phyloP scores from a whole-genome alignment of 495 filamentous ascomycete species.

The Trichoderma reesei region DNA sequence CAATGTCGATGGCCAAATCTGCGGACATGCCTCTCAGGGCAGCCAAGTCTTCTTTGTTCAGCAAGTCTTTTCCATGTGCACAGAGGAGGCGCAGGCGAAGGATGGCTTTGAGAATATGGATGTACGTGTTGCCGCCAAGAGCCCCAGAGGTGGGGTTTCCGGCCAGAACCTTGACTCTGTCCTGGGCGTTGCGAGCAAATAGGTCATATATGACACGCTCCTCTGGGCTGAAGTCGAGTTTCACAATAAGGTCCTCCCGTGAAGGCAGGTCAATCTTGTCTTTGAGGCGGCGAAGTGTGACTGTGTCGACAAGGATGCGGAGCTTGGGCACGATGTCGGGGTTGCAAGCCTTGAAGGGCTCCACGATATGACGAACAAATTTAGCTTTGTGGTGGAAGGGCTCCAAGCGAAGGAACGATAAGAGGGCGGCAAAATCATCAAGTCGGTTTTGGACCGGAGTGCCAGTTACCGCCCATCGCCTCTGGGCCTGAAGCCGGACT shows the following conservation, averaged over 20 bases:
- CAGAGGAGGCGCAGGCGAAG: slow-evolving; percentile 82
- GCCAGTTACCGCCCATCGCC: slow-evolving; percentile 92
- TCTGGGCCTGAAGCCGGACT: slow-evolving; percentile 68
- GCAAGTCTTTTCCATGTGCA: slow-evolving; percentile 81
- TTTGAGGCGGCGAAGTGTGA: slow-evolving; percentile 87
- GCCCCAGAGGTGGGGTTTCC: slow-evolving; percentile 39
- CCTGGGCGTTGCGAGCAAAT: slow-evolving; percentile 43
- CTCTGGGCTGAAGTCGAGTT: slow-evolving; percentile 43
- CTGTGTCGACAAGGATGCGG: slow-evolving; percentile 82
- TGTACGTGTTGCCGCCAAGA: slow-evolving; percentile 73
- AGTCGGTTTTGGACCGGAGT: slow-evolving; percentile 87
- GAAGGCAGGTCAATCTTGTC: slow-evolving; percentile 76
- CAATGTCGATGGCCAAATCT: slow-evolving; percentile 77
- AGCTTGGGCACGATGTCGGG: slow-evolving; percentile 74
- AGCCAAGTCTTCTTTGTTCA: slow-evolving; percentile 71
- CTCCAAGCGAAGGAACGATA: slow-evolving; percentile 75
- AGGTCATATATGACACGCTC: slow-evolving; percentile 47
- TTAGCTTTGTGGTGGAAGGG: slow-evolving; percentile 72
- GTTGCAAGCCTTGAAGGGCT: slow-evolving; percentile 72
- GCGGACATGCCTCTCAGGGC: slow-evolving; percentile 66
- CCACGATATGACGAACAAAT: slow-evolving; percentile 69
- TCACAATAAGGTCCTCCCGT: slow-evolving; percentile 60
- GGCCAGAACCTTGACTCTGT: slow-evolving; percentile 42
- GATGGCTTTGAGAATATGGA: slow-evolving; percentile 83
- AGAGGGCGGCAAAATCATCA: slow-evolving; percentile 81